These are phyloP conservation scores for Leccinum ochraceum DNA, from an alignment of 768 basidiomycete species.

Conservation along the genomic window DNA sequence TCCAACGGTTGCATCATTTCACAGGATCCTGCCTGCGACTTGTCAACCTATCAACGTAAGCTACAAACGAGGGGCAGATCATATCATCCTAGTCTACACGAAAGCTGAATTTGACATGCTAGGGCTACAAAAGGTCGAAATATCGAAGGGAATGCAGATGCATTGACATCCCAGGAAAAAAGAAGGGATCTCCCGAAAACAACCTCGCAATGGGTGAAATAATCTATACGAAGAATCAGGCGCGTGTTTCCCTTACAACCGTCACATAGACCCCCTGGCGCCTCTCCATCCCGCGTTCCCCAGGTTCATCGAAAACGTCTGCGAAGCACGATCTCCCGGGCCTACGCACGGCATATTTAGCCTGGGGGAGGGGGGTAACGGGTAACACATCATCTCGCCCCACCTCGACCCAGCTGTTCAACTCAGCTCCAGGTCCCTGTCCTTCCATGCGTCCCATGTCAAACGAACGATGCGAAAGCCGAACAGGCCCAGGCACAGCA, in stretches of 20 bases:
- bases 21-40: neutral
- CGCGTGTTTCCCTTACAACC: slow-evolving; percentile 40
- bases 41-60: slow-evolving; percentile 3
- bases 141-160: neutral
- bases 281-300: neutral
- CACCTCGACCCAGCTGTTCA: neutral
- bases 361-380: slow-evolving; percentile 2
- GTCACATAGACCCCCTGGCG: slow-evolving; percentile 44
- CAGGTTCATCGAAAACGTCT: neutral
- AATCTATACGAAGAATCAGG: neutral
- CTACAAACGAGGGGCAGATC: slow-evolving; percentile 10
- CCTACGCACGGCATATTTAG: slow-evolving; percentile 2
- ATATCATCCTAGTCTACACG: slow-evolving; percentile 2
- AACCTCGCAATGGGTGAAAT: neutral
- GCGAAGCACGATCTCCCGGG: neutral
- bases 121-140: slow-evolving; percentile 22
- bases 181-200: neutral
- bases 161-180: neutral
- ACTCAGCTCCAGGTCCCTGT: neutral
- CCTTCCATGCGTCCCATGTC: slow-evolving; percentile 5
- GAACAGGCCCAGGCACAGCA: slow-evolving; percentile 11
- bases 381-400: neutral
- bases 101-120: slow-evolving; percentile 7
- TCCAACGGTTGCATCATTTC: neutral
- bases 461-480: slow-evolving; percentile 7